Conservation (phyloP, 805 yeast genomes). For the Candida ulmi region DNA sequence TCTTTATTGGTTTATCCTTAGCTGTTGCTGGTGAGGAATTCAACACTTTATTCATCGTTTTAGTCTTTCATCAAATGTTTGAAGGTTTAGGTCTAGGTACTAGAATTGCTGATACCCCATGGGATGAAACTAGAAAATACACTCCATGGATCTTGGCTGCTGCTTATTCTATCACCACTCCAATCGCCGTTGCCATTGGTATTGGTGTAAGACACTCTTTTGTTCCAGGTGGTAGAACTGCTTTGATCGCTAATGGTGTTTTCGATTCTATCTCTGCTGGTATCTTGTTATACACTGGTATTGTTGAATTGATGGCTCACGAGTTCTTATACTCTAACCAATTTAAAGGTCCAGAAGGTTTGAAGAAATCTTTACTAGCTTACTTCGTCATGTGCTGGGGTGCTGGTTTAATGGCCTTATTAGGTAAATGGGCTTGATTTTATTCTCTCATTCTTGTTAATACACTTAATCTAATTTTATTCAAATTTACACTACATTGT, state of each 20-base stretch:
- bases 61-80: slow-evolving; percentile 72
- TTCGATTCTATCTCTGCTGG: slow-evolving; percentile 78
- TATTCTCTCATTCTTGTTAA: not conserved
- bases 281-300: slow-evolving; percentile 67
- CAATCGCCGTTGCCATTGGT: slow-evolving; percentile 74
- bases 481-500: too few relatives aligned
- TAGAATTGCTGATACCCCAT: slow-evolving; percentile 52
- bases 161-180: slow-evolving; percentile 55
- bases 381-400: slow-evolving; percentile 52
- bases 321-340: slow-evolving; percentile 61
- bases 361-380: slow-evolving; percentile 45
- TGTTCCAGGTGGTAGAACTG: slow-evolving; percentile 50
- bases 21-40: slow-evolving; percentile 79
- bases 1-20: slow-evolving; percentile 72
- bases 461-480: too few relatives aligned
- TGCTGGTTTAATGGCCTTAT: slow-evolving; percentile 72
- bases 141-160: slow-evolving; percentile 57
- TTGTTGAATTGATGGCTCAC: slow-evolving; percentile 75
- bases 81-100: slow-evolving; percentile 87
- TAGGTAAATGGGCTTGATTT: slow-evolving; percentile 65
- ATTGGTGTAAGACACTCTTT: slow-evolving; percentile 64
- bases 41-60: slow-evolving; percentile 61
- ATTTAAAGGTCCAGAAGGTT: slow-evolving; percentile 55
- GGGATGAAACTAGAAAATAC: slow-evolving; percentile 29
- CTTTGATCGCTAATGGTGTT: slow-evolving; percentile 63